These are phyloP conservation scores for Rosa chinensis DNA, from an alignment of 306 rosid species.

Conservation along the genomic window DNA sequence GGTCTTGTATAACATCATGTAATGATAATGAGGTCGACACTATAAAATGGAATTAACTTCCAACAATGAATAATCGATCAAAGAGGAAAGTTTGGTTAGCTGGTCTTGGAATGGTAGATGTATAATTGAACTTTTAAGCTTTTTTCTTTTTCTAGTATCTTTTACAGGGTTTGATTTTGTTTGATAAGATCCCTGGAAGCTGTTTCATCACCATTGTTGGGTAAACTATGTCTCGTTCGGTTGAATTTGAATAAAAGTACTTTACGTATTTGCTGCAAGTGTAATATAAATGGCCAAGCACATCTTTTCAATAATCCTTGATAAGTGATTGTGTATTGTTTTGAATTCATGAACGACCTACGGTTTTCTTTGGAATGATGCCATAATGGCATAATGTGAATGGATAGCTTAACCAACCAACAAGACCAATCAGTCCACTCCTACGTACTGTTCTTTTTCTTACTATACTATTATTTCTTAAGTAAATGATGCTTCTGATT, in stretches of 20 bases:
- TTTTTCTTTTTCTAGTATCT: constrained; percentile 17
- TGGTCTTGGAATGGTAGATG: constrained; percentile 26
- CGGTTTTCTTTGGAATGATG: not conserved
- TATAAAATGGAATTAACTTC: not conserved
- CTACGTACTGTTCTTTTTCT: constrained; percentile 8
- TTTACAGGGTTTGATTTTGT: constrained; percentile 11
- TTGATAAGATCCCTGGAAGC: constrained; percentile 19
- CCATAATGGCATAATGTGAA: too few species aligned
- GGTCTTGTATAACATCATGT: constrained; percentile 14
- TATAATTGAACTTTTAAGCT: not conserved
- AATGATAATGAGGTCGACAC: not conserved
- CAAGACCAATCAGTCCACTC: not conserved
- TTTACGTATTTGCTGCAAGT: not conserved
- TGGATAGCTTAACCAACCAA: too few species aligned
- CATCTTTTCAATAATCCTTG: not conserved
- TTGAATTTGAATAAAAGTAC: not conserved
- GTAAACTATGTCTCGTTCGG: not conserved
- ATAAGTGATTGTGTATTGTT: too few species aligned
- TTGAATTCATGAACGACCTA: too few species aligned
- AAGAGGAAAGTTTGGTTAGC: not conserved
- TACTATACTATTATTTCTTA: not conserved
- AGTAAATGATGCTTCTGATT: not conserved
- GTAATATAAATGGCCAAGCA: not conserved
- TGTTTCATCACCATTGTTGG: not conserved
- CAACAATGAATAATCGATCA: not conserved